These are phyloP conservation scores for Claviceps sp. DNA, from an alignment of 2,329 filamentous ascomycete species.

Conservation along the genomic window DNA sequence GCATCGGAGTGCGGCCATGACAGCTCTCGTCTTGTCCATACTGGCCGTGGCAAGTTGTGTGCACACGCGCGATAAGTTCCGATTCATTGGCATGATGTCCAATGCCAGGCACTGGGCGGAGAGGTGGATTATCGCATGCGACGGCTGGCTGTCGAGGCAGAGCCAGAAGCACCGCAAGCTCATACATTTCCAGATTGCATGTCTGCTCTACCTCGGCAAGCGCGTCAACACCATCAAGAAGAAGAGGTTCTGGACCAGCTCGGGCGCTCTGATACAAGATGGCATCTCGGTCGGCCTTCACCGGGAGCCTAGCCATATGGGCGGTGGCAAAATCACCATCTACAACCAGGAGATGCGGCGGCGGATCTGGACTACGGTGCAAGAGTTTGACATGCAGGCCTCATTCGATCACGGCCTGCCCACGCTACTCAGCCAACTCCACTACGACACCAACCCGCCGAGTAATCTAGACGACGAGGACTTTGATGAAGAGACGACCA, in stretches of 20 bases:
- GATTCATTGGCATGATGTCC: constrained; percentile 45
- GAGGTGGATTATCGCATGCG: constrained; percentile 42
- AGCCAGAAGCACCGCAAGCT: constrained; percentile 48
- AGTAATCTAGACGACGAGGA: constrained; percentile 45
- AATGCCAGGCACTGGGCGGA: constrained; percentile 41
- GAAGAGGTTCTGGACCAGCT: constrained; percentile 48
- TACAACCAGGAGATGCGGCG: constrained; percentile 51
- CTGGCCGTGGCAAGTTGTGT: constrained; percentile 46
- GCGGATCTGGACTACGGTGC: constrained; percentile 46
- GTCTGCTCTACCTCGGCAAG: constrained; percentile 47
- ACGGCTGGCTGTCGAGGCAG: constrained; percentile 39
- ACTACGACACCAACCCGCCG: constrained; percentile 41
- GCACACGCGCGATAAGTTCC: constrained; percentile 33
- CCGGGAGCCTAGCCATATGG: constrained; percentile 43
- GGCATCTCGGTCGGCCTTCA: constrained; percentile 46
- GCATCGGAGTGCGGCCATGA: constrained; percentile 38
- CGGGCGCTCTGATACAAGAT: constrained; percentile 42
- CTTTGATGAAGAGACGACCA: constrained; percentile 39
- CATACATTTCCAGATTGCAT: constrained; percentile 47
- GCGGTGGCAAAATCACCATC: constrained; percentile 38
- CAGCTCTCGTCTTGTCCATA: constrained; percentile 45
- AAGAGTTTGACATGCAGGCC: constrained; percentile 49
- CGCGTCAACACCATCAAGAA: constrained; percentile 50
- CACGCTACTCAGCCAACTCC: constrained; percentile 41
- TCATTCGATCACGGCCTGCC: constrained; percentile 48